Conservation (phyloP, 257 asterid species). For the Misopates orontium region DNA sequence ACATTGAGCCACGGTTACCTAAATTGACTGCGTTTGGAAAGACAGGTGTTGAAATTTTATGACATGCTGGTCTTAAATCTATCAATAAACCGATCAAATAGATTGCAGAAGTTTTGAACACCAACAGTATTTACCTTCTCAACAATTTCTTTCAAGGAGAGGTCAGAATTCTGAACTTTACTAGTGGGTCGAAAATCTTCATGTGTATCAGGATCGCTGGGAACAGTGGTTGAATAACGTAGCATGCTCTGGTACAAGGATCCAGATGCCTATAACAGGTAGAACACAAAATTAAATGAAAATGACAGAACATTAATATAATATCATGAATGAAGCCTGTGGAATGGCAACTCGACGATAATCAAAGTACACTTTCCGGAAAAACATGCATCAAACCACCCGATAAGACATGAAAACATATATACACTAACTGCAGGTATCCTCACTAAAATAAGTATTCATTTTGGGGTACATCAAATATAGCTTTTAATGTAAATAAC, state of each 20-base stretch:
- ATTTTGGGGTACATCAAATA: not conserved
- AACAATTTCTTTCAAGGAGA: conserved; percentile 64
- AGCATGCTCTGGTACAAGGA: conserved; percentile 41
- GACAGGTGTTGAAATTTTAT: no score
- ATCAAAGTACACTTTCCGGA: not conserved
- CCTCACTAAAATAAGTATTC: not conserved
- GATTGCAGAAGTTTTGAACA: not conserved
- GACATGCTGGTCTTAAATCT: no score
- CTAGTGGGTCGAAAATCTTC: conserved; percentile 80
- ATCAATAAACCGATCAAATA: no score
- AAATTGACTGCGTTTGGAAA: not conserved
- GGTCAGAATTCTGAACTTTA: conserved; percentile 57
- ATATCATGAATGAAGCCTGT: not conserved
- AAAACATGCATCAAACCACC: conserved; percentile 17
- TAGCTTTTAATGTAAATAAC: not conserved
- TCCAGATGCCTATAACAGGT: conserved; percentile 45
- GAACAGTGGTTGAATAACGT: conserved; percentile 55
- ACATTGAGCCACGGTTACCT: conserved; percentile 11
- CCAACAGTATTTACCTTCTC: conserved; percentile 60
- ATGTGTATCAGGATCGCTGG: conserved; percentile 81
- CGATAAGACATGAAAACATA: not conserved
- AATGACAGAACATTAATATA: not conserved
- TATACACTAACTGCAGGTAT: conserved; percentile 4
- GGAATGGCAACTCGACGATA: not conserved
- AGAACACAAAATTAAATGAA: conserved; percentile 25